A percentile compares a stretch with the other conserved stretches of the same genome.
Conservation (phyloP, 164 flowering plant genomes). For the Nelumbo lutea region DNA sequence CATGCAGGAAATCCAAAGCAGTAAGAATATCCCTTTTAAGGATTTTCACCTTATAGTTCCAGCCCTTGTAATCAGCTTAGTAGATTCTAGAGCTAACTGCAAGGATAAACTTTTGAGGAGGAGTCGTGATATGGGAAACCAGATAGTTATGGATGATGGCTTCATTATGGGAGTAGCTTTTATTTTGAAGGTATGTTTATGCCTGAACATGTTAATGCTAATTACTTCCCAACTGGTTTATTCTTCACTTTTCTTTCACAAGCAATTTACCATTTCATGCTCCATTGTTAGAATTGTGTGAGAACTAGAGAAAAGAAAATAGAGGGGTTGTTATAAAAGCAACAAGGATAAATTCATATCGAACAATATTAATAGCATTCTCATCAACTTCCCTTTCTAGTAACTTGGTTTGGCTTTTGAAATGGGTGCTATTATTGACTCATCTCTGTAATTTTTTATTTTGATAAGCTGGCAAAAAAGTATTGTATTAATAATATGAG, state of each 20-base stretch:
- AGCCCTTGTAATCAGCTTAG: constrained; percentile 14
- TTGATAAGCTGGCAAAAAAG: too few species aligned
- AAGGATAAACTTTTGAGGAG: constrained; percentile 15
- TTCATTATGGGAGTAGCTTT: constrained; percentile 26
- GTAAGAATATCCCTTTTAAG: constrained; percentile 14
- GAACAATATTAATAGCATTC: too few species aligned
- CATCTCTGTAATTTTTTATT: too few species aligned
- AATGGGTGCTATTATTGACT: too few species aligned
- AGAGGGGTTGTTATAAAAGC: too few species aligned
- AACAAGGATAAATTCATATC: too few species aligned
- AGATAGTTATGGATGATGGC: constrained; percentile 17
- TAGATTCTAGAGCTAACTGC: constrained; percentile 12
- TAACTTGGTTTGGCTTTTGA: too few species aligned
- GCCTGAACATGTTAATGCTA: background rate
- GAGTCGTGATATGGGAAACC: constrained; percentile 13
- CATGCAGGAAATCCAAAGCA: constrained; percentile 15
- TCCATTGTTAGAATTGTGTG: background rate
- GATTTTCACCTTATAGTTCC: constrained; percentile 24
- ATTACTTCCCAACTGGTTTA: background rate
- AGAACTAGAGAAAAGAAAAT: background rate
- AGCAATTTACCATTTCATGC: background rate
- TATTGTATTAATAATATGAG: too few species aligned
- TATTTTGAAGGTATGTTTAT: constrained; percentile 20
- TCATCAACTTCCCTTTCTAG: too few species aligned
- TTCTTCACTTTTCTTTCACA: background rate